Percentiles rank a stretch among this genome's conserved stretches.
These are phyloP conservation scores for Zasmidium citrigriseum DNA, from an alignment of 2,329 filamentous ascomycete genomes.

Conservation along the genomic window DNA sequence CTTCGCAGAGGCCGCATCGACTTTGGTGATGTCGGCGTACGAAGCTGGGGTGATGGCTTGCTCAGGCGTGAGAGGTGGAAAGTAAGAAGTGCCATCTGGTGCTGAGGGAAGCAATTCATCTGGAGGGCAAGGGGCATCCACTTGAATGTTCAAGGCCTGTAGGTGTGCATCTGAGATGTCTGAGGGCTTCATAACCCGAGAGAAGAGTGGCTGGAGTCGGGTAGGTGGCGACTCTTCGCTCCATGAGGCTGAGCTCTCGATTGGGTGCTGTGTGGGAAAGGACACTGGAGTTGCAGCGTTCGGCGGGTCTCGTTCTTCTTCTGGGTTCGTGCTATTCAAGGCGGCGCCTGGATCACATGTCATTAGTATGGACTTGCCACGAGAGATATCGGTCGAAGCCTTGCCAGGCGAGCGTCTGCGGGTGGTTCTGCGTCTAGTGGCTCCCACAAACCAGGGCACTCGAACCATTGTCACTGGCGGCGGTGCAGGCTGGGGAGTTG, in stretches of 20 bases:
- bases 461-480: neutral
- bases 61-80: constrained; percentile 35
- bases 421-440: constrained; percentile 1
- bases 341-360: constrained; percentile 8
- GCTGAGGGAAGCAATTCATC: constrained; percentile 41
- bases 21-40: constrained; percentile 31
- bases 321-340: constrained; percentile 26
- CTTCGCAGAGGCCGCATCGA: constrained; percentile 51
- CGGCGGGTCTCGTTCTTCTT: constrained; percentile 33
- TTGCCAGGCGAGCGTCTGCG: constrained; percentile 2
- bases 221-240: constrained; percentile 28
- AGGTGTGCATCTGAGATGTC: constrained; percentile 44
- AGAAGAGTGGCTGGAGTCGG: constrained; percentile 48
- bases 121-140: constrained; percentile 38
- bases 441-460: constrained; percentile 13
- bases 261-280: constrained; percentile 24
- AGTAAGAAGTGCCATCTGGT: constrained; percentile 37
- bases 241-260: constrained; percentile 16
- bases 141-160: constrained; percentile 44
- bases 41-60: constrained; percentile 33
- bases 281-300: constrained; percentile 26
- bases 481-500: neutral
- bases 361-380: neutral
- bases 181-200: constrained; percentile 41
- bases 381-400: neutral